These are phyloP conservation scores for Beta vulgaris DNA, from an alignment of 148 eudicot genomes.

Conservation along the genomic window DNA sequence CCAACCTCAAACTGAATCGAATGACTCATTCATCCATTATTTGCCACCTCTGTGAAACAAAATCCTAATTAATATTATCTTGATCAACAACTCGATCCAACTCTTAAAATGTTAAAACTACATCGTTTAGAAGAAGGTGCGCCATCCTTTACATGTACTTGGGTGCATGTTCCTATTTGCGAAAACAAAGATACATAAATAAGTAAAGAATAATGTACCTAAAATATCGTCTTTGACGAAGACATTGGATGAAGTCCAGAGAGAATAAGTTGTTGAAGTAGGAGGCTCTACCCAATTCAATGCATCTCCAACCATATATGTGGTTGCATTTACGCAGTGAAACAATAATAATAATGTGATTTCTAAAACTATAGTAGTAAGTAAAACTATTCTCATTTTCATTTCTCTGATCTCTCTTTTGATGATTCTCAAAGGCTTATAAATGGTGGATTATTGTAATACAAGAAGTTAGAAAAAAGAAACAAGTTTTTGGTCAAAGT, in stretches of 20 bases:
- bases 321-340: conserved; percentile 4
- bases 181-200: not conserved
- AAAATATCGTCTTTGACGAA: conserved; percentile 11
- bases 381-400: not conserved
- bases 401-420: not conserved
- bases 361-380: not conserved
- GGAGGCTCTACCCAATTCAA: conserved; percentile 24
- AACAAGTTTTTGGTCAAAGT: not conserved
- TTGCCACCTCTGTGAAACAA: no score
- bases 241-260: conserved; percentile 17
- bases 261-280: conserved; percentile 11
- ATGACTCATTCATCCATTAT: no score
- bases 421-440: not conserved
- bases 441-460: not conserved
- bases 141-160: no score
- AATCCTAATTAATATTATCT: no score
- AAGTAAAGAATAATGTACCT: not conserved
- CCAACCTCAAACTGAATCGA: no score
- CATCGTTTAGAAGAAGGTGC: no score
- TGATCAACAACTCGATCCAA: no score
- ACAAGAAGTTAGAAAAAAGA: not conserved
- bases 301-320: conserved; percentile 10
- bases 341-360: not conserved
- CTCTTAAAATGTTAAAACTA: no score
- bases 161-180: no score